These are phyloP conservation scores for Tolypocladium pustulatum DNA, from an alignment of 2,329 filamentous ascomycete species.

Conservation along the genomic window DNA sequence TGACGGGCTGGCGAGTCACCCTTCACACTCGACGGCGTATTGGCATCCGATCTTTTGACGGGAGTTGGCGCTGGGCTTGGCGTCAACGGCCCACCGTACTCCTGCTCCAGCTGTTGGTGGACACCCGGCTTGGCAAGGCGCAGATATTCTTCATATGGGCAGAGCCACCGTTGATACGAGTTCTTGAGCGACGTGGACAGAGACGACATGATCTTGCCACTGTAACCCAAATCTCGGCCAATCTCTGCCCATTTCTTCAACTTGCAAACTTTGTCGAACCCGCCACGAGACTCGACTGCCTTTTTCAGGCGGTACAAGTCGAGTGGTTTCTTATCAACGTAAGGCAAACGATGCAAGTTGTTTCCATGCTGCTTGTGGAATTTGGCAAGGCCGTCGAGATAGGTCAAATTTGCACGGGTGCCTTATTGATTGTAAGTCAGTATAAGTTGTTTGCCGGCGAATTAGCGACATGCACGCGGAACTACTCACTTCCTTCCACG, in stretches of 20 bases:
- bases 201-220: conserved; percentile 99
- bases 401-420: conserved; percentile 89
- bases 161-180: conserved; percentile 93
- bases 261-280: conserved; percentile 95
- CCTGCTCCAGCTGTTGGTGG: conserved; percentile 88
- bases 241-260: conserved; percentile 99
- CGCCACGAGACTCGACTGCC: conserved; percentile 85
- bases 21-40: conserved; percentile 47
- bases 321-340: conserved; percentile 93
- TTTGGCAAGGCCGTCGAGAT: conserved; percentile 87
- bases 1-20: conserved; percentile 57
- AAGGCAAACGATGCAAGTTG: conserved; percentile 86
- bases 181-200: conserved; percentile 96
- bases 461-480: not conserved
- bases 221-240: conserved; percentile 90
- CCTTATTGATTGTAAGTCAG: conserved; percentile 35
- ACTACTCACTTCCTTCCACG: conserved; percentile 80
- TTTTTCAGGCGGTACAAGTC: conserved; percentile 96
- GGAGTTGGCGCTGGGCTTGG: conserved; percentile 62
- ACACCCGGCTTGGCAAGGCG: conserved; percentile 85
- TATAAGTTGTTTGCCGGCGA: no score
- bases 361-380: conserved; percentile 96
- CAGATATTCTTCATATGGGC: conserved; percentile 93
- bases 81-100: conserved; percentile 86
- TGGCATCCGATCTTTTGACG: conserved; percentile 52